Percentiles rank a stretch among this genome's conserved stretches.
These are phyloP conservation scores for Penicillium steckii DNA, from an alignment of 495 filamentous ascomycete genomes.

Conservation along the genomic window DNA sequence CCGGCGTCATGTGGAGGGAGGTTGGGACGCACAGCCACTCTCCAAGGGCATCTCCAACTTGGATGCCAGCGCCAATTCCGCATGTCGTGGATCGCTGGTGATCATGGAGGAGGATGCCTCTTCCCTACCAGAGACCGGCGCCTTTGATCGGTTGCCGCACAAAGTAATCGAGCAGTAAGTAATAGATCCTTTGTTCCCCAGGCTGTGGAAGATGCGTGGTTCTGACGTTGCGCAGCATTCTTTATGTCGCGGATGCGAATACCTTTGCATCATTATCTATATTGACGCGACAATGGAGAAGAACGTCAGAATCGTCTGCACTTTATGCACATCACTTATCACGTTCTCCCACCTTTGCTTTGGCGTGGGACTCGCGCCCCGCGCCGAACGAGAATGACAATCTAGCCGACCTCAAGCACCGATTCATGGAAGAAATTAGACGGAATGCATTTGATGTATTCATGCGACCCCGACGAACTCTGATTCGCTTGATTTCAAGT, in stretches of 20 bases:
- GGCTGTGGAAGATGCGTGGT: constrained; percentile 11
- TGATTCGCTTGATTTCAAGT: constrained; percentile 76
- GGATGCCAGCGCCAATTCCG: constrained; percentile 12
- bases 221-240: constrained; percentile 58
- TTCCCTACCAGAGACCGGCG: constrained; percentile 5
- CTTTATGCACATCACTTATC: constrained; percentile 78
- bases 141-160: constrained; percentile 24
- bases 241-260: constrained; percentile 71
- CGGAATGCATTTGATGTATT: constrained; percentile 80
- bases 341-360: constrained; percentile 64
- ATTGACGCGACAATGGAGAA: constrained; percentile 76
- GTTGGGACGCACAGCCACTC: constrained; percentile 26
- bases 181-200: neutral
- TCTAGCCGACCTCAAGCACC: constrained; percentile 58
- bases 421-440: constrained; percentile 70
- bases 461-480: constrained; percentile 64
- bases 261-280: constrained; percentile 80
- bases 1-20: constrained; percentile 10
- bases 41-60: constrained; percentile 14
- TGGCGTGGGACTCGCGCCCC: constrained; percentile 48
- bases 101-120: constrained; percentile 31
- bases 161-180: constrained; percentile 32
- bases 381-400: constrained; percentile 48
- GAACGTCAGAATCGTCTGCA: constrained; percentile 64
- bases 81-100: constrained; percentile 22